Evolutionary conservation across 208 protist genomes (phyloP), one percentile per base, ranked within the genome.

Genomic region (Acanthamoeba royreba): DNA sequence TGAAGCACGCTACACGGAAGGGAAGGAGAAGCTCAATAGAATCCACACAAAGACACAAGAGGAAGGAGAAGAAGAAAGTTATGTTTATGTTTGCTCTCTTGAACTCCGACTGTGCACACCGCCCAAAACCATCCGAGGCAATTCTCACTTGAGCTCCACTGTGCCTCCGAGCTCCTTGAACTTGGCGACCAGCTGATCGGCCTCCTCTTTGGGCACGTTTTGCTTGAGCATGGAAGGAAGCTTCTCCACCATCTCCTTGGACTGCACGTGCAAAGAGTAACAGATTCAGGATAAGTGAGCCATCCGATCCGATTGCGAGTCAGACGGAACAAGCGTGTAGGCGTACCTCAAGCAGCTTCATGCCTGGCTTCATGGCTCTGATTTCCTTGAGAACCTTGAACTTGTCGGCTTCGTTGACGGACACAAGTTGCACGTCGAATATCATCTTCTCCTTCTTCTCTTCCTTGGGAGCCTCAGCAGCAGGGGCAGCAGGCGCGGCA

Each of bases 171-270:
- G 58, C 58, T 92, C 87, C 87, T 92, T 92, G 87, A 92, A 92
- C 87, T 92, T 92, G 87, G 87, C 87, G 0, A 92, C 87, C 40
- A 92, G 28, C 4, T 4, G 5, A 28, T 92, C 87, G 58, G 87
- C 87, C 63, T 92, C 87, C 17, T 92, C 87, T 45, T 79, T 92
- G 35, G 87, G 40, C 7, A 92, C 87, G 38, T 79, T 79, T 45
- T 92, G 58, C 87, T 92, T 92, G 45, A 92, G 47, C 43, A 81
- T 72, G 63, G 87, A 92, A 13, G 87, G 87, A 22, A 92, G 61
- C 87, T 92, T 92, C 87, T 92, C 87, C 87, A 92, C 87, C 87
- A 81, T 92, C 58, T 92, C 87, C 87, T 92, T 92, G 7, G 87
- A 92, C 87, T 92, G 35, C 35, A 31, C 17, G 5, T 19, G 17